Evolutionary conservation across 495 filamentous ascomycete species (phyloP).

Genomic region (Usnea hakonensis): DNA sequence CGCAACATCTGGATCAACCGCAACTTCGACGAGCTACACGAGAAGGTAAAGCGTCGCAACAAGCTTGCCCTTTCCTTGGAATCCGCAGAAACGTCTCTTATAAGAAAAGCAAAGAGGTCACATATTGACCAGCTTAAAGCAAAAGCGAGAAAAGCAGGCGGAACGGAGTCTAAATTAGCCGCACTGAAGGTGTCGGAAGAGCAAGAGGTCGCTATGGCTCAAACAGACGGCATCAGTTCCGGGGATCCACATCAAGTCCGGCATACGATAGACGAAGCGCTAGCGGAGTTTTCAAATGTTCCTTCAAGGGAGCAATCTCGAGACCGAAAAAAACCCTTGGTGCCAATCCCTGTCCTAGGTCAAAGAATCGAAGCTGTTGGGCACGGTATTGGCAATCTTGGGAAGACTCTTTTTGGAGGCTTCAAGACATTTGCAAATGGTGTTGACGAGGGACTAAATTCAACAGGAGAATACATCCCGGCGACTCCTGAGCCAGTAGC

Average conservation of each 20-base stretch:
- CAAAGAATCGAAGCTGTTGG: slow-evolving; percentile 43
- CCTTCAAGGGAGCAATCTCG: slow-evolving; percentile 27
- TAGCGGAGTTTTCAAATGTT: slow-evolving; percentile 41
- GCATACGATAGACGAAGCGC: slow-evolving; percentile 60
- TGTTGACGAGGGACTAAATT: slow-evolving; percentile 10
- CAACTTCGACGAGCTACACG: slow-evolving; percentile 76
- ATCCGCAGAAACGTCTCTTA: slow-evolving; percentile 73
- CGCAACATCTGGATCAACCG: slow-evolving; percentile 96
- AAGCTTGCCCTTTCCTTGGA: slow-evolving; percentile 67
- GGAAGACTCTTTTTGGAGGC: slow-evolving; percentile 47
- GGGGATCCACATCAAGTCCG: slow-evolving; percentile 75
- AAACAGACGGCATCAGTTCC: slow-evolving; percentile 67
- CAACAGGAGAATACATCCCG: slow-evolving; percentile 3
- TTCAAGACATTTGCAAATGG: slow-evolving; percentile 33
- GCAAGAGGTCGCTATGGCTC: slow-evolving; percentile 53
- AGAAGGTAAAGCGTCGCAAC: slow-evolving; percentile 75
- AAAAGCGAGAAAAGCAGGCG: slow-evolving; percentile 56
- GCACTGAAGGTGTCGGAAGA: slow-evolving; percentile 39
- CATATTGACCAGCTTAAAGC: slow-evolving; percentile 58
- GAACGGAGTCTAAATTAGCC: slow-evolving; percentile 46
- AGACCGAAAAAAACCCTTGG: slow-evolving; percentile 26
- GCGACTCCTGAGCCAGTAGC: not conserved
- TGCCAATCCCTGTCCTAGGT: slow-evolving; percentile 39
- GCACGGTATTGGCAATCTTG: slow-evolving; percentile 53
- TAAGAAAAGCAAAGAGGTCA: slow-evolving; percentile 67